Evolutionary conservation across 2,329 filamentous ascomycete species (phyloP).

Genomic region (Pseudogymnoascus sp.): DNA sequence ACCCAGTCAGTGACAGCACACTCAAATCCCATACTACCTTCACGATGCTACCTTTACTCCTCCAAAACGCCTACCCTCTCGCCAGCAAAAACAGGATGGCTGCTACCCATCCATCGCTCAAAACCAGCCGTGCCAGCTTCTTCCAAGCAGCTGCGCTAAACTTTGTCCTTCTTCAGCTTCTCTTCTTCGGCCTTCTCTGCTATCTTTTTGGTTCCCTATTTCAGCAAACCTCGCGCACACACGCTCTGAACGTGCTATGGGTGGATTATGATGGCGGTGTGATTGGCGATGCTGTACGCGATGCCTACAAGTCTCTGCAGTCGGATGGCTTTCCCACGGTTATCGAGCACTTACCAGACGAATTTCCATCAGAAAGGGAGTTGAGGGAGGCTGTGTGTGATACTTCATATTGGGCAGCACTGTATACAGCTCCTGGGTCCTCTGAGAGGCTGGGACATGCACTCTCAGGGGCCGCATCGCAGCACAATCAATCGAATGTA

Average conservation of each 20-base stretch:
- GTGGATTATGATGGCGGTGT: conserved; percentile 56
- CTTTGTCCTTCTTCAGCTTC: conserved; percentile 18
- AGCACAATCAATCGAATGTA: neutral
- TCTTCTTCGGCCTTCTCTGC: conserved; percentile 21
- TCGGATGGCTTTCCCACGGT: conserved; percentile 30
- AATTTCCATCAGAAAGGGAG: conserved; percentile 25
- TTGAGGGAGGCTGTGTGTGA: conserved; percentile 27
- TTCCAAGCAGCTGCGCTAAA: conserved; percentile 18
- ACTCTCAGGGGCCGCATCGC: neutral
- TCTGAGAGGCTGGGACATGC: neutral
- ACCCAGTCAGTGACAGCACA: neutral
- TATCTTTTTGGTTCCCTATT: conserved; percentile 32
- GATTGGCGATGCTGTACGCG: conserved; percentile 29
- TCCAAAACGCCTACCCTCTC: neutral
- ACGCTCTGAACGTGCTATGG: conserved; percentile 45
- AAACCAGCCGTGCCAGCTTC: conserved; percentile 11
- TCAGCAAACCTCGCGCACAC: conserved; percentile 27
- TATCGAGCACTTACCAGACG: conserved; percentile 20
- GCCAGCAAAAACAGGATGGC: conserved; percentile 15
- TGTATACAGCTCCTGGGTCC: neutral
- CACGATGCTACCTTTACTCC: neutral
- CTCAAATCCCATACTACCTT: neutral
- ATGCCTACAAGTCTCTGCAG: conserved; percentile 29
- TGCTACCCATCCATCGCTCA: conserved; percentile 12
- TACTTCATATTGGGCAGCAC: neutral